Conservation (phyloP, 2,329 filamentous ascomycete genomes). For the Dactylonectria macrodidyma region DNA sequence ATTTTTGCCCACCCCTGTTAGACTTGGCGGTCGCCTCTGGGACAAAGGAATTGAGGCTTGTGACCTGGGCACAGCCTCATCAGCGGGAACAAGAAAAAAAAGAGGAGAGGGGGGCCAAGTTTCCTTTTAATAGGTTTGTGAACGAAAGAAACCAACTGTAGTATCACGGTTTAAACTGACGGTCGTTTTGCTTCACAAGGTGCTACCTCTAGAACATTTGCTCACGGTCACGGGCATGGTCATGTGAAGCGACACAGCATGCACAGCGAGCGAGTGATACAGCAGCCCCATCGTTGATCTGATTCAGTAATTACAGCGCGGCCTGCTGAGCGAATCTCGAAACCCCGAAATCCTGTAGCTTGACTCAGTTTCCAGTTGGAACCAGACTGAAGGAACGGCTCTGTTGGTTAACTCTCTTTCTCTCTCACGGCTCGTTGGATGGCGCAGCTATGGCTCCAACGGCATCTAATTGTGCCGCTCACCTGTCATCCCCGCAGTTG, state of each 20-base stretch:
- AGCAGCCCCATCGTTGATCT: too few species aligned
- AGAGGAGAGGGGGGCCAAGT: background rate
- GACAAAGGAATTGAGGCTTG: conserved; percentile 32
- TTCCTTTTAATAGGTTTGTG: background rate
- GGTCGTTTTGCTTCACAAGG: background rate
- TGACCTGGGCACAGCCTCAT: conserved; percentile 31
- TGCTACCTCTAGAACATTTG: background rate
- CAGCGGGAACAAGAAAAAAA: conserved; percentile 21
- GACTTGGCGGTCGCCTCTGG: conserved; percentile 17
- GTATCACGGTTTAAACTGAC: background rate
- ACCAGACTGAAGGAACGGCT: background rate
- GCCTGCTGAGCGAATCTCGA: background rate
- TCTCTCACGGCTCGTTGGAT: conserved; percentile 1
- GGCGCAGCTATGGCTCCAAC: conserved; percentile 5
- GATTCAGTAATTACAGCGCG: too few species aligned
- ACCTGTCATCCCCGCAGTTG: conserved; percentile 25
- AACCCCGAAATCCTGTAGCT: background rate
- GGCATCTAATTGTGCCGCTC: conserved; percentile 11
- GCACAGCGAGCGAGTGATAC: conserved; percentile 14
- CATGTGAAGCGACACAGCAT: conserved; percentile 25
- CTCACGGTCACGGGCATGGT: conserved; percentile 25
- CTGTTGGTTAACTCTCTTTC: background rate
- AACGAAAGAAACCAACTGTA: background rate
- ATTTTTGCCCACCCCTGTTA: conserved; percentile 20
- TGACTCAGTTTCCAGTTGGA: background rate